Percentiles rank a stretch among this genome's conserved stretches.
Evolutionary conservation across 805 yeast genomes (phyloP).

Genomic region (Metschnikowia arizonensis): DNA sequence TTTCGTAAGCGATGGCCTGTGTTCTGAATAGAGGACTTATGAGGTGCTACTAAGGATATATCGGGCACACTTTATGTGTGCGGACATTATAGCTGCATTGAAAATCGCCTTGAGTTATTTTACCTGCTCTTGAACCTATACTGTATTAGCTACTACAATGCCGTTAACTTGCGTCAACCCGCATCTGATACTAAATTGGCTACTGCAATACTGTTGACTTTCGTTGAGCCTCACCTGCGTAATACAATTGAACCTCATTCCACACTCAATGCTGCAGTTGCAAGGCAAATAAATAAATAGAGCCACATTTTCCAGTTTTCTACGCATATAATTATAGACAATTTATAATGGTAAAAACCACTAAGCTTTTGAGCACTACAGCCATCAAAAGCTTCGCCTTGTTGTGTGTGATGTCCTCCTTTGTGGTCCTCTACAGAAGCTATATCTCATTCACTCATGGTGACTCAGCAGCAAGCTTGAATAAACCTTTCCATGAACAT

Average conservation of each 20-base stretch:
- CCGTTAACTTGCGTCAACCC: not conserved
- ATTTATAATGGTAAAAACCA: not conserved
- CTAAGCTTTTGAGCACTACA: not conserved
- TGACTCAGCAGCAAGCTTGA: not conserved
- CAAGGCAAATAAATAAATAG: not conserved
- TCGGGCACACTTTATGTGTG: not conserved
- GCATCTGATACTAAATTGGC: not conserved
- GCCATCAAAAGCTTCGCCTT: not conserved
- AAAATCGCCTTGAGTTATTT: not conserved
- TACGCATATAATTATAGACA: not conserved
- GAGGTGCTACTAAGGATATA: no score
- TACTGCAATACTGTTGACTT: not conserved
- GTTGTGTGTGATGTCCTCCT: not conserved
- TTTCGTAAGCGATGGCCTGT: no score
- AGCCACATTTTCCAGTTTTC: not conserved
- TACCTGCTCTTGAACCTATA: not conserved
- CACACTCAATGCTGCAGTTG: not conserved
- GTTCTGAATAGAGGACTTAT: no score
- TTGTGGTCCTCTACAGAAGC: not conserved
- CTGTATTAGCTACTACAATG: not conserved
- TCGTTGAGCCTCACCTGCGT: not conserved
- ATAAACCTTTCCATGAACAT: constrained; percentile 3
- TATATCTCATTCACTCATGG: not conserved
- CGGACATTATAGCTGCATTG: not conserved
- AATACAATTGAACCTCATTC: not conserved